Conservation (phyloP, 2,329 filamentous ascomycete species). For the Trichoderma simmonsii region DNA sequence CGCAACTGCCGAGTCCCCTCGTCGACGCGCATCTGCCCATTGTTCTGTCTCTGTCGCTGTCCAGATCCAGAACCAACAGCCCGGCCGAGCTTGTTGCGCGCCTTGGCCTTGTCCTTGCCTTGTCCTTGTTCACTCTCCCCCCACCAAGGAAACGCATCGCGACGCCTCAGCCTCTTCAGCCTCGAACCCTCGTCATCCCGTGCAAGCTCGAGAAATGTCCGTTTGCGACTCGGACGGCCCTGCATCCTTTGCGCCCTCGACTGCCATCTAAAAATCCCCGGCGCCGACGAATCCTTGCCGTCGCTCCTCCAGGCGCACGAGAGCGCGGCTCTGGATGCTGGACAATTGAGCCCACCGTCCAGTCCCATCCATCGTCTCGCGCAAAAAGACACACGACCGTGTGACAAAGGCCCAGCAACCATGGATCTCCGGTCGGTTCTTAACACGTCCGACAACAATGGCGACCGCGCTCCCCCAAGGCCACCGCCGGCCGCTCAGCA, state of each 20-base stretch:
- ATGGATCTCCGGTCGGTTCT: conserved; percentile 56
- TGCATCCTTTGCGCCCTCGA: conserved; percentile 20
- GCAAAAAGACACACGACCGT: conserved; percentile 8
- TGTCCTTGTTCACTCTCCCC: not conserved
- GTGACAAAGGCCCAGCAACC: conserved; percentile 16
- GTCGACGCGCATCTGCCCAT: conserved; percentile 17
- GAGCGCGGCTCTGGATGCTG: conserved; percentile 6
- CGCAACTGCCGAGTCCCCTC: not conserved
- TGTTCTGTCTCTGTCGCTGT: not conserved
- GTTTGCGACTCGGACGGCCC: conserved; percentile 23
- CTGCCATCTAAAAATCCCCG: conserved; percentile 7
- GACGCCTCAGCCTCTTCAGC: conserved; percentile 17
- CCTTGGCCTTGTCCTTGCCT: not conserved
- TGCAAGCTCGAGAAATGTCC: conserved; percentile 27
- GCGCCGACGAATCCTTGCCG: not conserved
- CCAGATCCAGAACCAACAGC: too few relatives aligned
- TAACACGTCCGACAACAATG: conserved; percentile 50
- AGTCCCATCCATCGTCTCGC: conserved; percentile 14
- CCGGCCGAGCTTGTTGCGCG: conserved; percentile 11
- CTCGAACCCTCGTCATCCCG: conserved; percentile 12
- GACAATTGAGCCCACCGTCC: conserved; percentile 14
- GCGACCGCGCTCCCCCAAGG: conserved; percentile 37
- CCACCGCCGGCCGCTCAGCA: conserved; percentile 32
- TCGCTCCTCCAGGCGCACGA: conserved; percentile 16
- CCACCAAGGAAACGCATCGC: conserved; percentile 18